phyloP scores from a whole-genome alignment of 768 basidiomycete genomes.

The Amanita inopinata region DNA sequence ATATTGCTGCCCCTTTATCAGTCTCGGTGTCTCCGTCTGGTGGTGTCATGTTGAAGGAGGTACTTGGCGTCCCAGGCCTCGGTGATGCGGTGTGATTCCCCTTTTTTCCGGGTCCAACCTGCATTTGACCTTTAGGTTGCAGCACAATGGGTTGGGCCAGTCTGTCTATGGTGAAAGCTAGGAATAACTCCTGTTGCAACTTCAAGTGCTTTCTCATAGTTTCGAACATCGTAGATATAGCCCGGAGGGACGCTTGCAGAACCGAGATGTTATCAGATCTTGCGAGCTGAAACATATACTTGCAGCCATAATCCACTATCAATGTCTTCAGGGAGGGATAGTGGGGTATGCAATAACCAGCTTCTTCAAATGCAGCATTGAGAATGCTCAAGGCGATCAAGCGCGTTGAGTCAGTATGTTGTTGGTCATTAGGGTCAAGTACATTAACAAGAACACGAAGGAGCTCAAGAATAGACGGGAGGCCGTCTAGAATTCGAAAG shows the following conservation, averaged over 20 bases:
- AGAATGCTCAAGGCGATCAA: conserved; percentile 81
- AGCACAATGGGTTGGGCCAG: conserved; percentile 48
- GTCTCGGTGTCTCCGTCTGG: conserved; percentile 33
- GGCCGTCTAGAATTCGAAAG: conserved; percentile 48
- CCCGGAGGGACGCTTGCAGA: conserved; percentile 72
- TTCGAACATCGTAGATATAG: conserved; percentile 81
- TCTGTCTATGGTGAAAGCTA: conserved; percentile 90
- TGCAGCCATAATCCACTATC: conserved; percentile 84
- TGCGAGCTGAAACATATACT: conserved; percentile 94
- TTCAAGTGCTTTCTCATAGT: conserved; percentile 82
- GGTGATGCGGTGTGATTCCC: conserved; percentile 33
- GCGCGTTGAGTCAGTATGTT: conserved; percentile 94
- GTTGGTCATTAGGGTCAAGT: conserved; percentile 86
- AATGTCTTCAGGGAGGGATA: conserved; percentile 74
- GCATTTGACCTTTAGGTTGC: conserved; percentile 18
- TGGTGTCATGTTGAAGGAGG: conserved; percentile 28
- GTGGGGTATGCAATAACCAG: conserved; percentile 63
- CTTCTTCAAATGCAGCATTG: conserved; percentile 79
- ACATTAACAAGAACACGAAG: conserved; percentile 92
- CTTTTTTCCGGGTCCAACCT: conserved; percentile 21
- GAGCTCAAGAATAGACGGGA: conserved; percentile 88
- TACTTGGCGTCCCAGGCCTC: conserved; percentile 39
- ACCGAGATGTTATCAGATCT: conserved; percentile 80
- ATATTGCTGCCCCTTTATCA: conserved; percentile 34
- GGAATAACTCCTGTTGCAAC: conserved; percentile 89